phyloP scores from a whole-genome alignment of 2,329 filamentous ascomycete genomes.

The Aspergillus felis region DNA sequence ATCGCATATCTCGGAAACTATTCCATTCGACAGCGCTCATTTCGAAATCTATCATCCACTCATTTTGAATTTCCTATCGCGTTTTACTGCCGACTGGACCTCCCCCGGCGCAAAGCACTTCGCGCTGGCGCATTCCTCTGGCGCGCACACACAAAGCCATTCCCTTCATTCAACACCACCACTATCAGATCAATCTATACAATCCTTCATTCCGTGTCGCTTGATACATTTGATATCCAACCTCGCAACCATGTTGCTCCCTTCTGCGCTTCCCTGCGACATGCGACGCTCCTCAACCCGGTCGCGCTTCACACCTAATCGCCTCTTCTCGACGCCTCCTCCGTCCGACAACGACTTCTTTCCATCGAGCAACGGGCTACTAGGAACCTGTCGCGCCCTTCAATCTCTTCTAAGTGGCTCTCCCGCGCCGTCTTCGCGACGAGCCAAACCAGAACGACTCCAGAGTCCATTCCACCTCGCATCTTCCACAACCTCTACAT shows the following conservation, averaged over 20 bases:
- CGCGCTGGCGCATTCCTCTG: conserved; percentile 4
- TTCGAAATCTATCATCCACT: conserved; percentile 4
- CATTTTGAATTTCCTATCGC: conserved; percentile 16
- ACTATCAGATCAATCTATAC: conserved; percentile 3
- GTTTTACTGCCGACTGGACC: conserved; percentile 19
- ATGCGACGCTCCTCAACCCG: conserved; percentile 29
- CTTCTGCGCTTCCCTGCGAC: conserved; percentile 45
- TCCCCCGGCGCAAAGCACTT: conserved; percentile 31
- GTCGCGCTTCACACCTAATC: conserved; percentile 33
- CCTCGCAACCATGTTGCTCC: conserved; percentile 39
- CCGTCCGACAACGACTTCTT: conserved; percentile 32
- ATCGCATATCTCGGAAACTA: conserved; percentile 31
- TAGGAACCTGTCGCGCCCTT: conserved; percentile 41
- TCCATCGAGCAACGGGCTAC: conserved; percentile 34
- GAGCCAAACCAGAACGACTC: conserved; percentile 33
- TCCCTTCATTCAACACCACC: conserved; percentile 9
- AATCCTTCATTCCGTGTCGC: background rate
- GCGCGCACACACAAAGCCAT: conserved; percentile 18
- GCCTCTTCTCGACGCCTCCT: conserved; percentile 37
- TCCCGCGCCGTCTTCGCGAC: conserved; percentile 34
- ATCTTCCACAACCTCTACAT: conserved; percentile 24
- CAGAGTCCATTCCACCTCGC: conserved; percentile 37
- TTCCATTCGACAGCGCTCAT: conserved; percentile 22
- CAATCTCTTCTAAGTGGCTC: conserved; percentile 41
- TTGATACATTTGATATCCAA: background rate